Evolutionary conservation across 2,329 filamentous ascomycete species (phyloP).

Genomic region (Penicillium sp.): DNA sequence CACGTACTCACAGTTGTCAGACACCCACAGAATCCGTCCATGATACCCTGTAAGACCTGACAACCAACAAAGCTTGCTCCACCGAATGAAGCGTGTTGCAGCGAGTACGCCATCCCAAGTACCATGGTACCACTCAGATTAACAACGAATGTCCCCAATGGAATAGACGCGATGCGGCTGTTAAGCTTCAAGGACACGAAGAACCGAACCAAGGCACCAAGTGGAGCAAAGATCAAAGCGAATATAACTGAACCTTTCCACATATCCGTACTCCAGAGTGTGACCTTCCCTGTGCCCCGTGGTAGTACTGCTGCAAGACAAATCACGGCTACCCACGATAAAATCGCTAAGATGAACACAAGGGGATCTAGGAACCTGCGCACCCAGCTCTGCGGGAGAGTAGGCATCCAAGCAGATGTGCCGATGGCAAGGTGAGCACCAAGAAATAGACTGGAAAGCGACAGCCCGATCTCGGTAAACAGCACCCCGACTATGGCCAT

Average conservation of each 20-base stretch:
- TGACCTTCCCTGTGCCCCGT: conserved; percentile 40
- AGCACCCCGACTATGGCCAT: conserved; percentile 72
- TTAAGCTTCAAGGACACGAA: conserved; percentile 70
- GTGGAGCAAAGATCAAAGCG: conserved; percentile 72
- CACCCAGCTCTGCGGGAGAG: conserved; percentile 48
- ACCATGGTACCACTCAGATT: conserved; percentile 74
- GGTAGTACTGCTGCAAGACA: conserved; percentile 60
- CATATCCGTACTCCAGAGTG: conserved; percentile 44
- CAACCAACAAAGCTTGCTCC: conserved; percentile 58
- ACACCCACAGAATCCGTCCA: conserved; percentile 65
- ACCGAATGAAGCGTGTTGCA: conserved; percentile 60
- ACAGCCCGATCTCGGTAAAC: conserved; percentile 67
- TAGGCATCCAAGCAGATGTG: conserved; percentile 58
- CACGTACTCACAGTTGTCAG: conserved; percentile 65
- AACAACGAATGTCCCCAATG: conserved; percentile 75
- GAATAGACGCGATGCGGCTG: conserved; percentile 62
- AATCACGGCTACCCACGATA: conserved; percentile 72
- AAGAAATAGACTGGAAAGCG: conserved; percentile 63
- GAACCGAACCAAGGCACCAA: conserved; percentile 71
- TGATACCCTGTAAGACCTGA: conserved; percentile 62
- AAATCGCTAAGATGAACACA: conserved; percentile 62
- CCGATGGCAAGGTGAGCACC: conserved; percentile 71
- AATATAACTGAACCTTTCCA: conserved; percentile 75
- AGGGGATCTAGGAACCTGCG: conserved; percentile 49
- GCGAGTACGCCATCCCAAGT: conserved; percentile 71